phyloP scores from a whole-genome alignment of 2,329 filamentous ascomycete species.

The Fusarium redolens region DNA sequence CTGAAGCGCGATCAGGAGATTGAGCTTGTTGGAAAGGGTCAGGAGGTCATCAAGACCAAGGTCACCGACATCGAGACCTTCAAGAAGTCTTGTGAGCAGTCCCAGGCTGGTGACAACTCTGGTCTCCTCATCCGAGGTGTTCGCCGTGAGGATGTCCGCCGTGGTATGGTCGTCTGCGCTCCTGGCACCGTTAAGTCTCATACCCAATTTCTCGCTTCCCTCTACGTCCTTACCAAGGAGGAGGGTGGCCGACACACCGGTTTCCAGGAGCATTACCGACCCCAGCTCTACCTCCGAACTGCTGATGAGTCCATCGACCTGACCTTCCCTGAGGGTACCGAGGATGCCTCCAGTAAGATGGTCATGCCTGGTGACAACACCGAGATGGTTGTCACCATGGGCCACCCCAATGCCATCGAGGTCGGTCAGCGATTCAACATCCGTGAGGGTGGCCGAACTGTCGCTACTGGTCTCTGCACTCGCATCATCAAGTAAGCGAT shows the following conservation, averaged over 20 bases:
- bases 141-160: constrained; percentile 91
- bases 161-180: constrained; percentile 92
- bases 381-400: constrained; percentile 92
- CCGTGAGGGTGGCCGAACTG: constrained; percentile 92
- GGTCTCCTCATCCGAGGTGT: constrained; percentile 95
- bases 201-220: constrained; percentile 91
- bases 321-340: constrained; percentile 85
- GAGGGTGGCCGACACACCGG: constrained; percentile 97
- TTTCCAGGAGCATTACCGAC: constrained; percentile 95
- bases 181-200: constrained; percentile 88
- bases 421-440: constrained; percentile 97
- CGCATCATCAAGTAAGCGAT: constrained; percentile 70
- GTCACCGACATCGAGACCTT: constrained; percentile 99
- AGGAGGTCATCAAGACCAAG: constrained; percentile 92
- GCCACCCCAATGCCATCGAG: constrained; percentile 89
- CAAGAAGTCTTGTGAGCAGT: constrained; percentile 99
- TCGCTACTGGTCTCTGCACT: constrained; percentile 85
- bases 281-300: constrained; percentile 95
- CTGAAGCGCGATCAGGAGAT: constrained; percentile 95
- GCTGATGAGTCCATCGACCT: constrained; percentile 84
- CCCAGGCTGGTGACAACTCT: constrained; percentile 96
- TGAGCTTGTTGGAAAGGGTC: constrained; percentile 90
- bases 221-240: constrained; percentile 98
- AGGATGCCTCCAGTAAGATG: constrained; percentile 78
- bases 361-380: constrained; percentile 99